These are phyloP conservation scores for Aureobasidium melanogenum DNA, from an alignment of 2,329 filamentous ascomycete species.

Conservation along the genomic window DNA sequence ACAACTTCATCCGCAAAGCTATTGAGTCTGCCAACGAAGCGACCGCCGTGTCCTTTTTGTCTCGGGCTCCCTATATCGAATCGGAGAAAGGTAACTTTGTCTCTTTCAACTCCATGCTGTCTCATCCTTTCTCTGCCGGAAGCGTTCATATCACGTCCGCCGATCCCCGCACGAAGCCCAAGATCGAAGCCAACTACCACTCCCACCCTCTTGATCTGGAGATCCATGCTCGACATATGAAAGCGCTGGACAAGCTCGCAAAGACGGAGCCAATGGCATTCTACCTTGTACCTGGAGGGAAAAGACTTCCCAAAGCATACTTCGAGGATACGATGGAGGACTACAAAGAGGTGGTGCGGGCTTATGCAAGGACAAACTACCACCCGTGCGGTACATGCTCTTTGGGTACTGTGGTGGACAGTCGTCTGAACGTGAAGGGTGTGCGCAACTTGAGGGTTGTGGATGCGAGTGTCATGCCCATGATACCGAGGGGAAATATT, in stretches of 20 bases:
- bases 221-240: slow-evolving; percentile 20
- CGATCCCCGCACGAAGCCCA: slow-evolving; percentile 15
- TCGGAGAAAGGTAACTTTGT: slow-evolving; percentile 17
- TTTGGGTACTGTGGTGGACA: slow-evolving; percentile 22
- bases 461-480: slow-evolving; percentile 34
- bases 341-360: slow-evolving; percentile 16
- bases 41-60: background rate
- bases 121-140: slow-evolving; percentile 21
- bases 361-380: slow-evolving; percentile 22
- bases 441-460: slow-evolving; percentile 31
- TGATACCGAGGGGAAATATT: slow-evolving; percentile 26
- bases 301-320: slow-evolving; percentile 11
- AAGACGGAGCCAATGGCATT: slow-evolving; percentile 30
- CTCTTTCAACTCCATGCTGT: slow-evolving; percentile 17
- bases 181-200: slow-evolving; percentile 22
- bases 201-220: slow-evolving; percentile 23
- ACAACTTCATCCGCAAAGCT: background rate
- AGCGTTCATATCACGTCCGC: slow-evolving; percentile 20
- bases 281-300: slow-evolving; percentile 17
- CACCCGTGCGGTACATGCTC: slow-evolving; percentile 35
- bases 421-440: slow-evolving; percentile 19
- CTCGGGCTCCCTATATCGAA: no score
- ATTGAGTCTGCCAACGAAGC: background rate
- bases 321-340: slow-evolving; percentile 13
- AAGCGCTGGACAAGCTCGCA: slow-evolving; percentile 32